A percentile compares a stretch with the other conserved stretches of the same genome.
Evolutionary conservation across 2,329 filamentous ascomycete species (phyloP).

Genomic region (Xylariomycetidae sp.): DNA sequence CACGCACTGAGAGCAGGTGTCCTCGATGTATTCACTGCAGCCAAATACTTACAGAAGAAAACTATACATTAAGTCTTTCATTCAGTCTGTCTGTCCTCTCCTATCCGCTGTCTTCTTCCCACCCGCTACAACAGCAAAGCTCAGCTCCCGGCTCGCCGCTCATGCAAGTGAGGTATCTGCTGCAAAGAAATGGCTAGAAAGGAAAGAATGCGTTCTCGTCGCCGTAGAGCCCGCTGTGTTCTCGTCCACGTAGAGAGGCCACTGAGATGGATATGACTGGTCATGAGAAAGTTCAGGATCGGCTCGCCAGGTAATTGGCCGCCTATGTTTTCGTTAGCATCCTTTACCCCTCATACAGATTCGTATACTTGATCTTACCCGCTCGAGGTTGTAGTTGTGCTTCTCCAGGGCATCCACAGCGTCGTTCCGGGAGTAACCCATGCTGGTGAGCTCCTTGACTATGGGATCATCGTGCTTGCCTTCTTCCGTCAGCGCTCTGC

Average conservation of each 20-base stretch:
- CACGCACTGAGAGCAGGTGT: constrained; percentile 2
- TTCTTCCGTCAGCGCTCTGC: constrained; percentile 64
- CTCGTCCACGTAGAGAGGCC: too few relatives aligned
- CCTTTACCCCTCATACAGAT: too few relatives aligned
- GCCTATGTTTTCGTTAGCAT: too few relatives aligned
- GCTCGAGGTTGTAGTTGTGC: constrained; percentile 93
- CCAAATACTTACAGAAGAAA: constrained; percentile 14
- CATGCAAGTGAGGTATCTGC: constrained; percentile 21
- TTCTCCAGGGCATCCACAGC: constrained; percentile 81
- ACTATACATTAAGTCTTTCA: constrained; percentile 16
- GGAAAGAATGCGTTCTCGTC: constrained; percentile 2
- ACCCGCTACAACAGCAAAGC: not conserved
- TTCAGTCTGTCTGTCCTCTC: too few relatives aligned
- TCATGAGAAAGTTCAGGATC: constrained; percentile 34
- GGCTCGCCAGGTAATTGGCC: constrained; percentile 50
- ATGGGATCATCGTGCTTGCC: constrained; percentile 88
- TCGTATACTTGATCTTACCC: constrained; percentile 50
- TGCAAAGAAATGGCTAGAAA: constrained; percentile 9
- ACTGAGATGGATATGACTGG: too few relatives aligned
- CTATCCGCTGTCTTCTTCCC: constrained; percentile 5
- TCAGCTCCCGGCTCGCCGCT: constrained; percentile 10
- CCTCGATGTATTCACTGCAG: constrained; percentile 10
- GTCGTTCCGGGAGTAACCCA: constrained; percentile 75
- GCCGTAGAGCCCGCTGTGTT: constrained; percentile 1
- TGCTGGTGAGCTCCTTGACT: constrained; percentile 78